Base-by-base conservation (phyloP, 2,329 filamentous ascomycete species). In the Pleochaeta shiraiana region DNA sequence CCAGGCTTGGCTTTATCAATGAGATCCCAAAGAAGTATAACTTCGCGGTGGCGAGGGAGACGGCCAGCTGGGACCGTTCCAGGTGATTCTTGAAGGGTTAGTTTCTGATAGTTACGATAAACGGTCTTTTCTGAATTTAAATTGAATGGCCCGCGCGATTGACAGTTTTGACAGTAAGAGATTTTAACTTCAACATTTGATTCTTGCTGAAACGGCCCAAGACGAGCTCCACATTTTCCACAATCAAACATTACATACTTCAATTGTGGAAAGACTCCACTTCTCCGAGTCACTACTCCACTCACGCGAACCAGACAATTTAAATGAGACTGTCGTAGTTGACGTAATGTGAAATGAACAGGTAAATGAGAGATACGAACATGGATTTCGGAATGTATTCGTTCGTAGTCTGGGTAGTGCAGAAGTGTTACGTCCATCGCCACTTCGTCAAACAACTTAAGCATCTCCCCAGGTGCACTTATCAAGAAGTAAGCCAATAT, bases 201-300 rank as follows among this genome's bases (percentile, higher is more conserved):
- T 76, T 98, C 93, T 72, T 98, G 93, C 73, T 95, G 92, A 78
- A 96, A 98, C 21, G 93, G 93, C 0, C 93, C 93, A 2, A 98
- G 81, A 0, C 90, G 95, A 57, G 88, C 82, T 67, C 89, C 88
- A 71, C 93, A 98, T 76, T 96, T 98, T 65, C 80, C 84, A 76
- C 93, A 98, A 76, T 96, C 89, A 72, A 98, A 97, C 76, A 96
- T 95, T 77, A 98, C 89, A 74, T 97, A 96, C 75, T 97, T 97
- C 67, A 98, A 79, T 76, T 98, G 93, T 2, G 93, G 93, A 74
- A 98, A 98, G 60, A 98, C 95, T 65, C 93, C 93, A 30, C 86
- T 95, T 69, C 93, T 84, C 68, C 93, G 85, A 37, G 93, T 98
- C 31, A 98, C 93, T 4, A 98, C 93, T 69, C 93, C 93, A 70